A percentile compares a stretch with the other conserved stretches of the same genome.
These are phyloP conservation scores for Sphagnum tenellum DNA, from an alignment of 225 moss, liverwort and hornwort species.

Conservation along the genomic window DNA sequence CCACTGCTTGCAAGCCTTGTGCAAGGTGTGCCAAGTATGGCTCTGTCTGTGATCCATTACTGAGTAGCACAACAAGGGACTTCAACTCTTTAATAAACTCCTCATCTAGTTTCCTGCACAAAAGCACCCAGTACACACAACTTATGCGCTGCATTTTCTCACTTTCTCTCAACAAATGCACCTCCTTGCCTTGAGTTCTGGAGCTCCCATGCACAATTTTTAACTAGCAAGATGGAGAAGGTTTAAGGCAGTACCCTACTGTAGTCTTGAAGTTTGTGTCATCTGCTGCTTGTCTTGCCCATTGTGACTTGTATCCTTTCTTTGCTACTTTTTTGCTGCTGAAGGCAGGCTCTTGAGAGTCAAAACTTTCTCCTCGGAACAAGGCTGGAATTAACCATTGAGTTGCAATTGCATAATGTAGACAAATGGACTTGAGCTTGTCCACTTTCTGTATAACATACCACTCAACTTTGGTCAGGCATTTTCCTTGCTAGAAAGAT, in stretches of 20 bases:
- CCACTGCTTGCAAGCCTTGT: constrained; percentile 85
- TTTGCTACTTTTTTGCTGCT: constrained; percentile 23
- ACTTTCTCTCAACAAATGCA: neutral
- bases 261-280: constrained; percentile 78
- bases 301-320: constrained; percentile 34
- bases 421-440: constrained; percentile 76
- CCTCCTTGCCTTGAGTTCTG: too few relatives aligned
- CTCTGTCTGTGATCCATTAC: constrained; percentile 81
- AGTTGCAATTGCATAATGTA: constrained; percentile 86
- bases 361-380: constrained; percentile 40
- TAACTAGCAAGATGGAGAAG: neutral
- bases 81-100: constrained; percentile 90
- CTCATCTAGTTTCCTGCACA: constrained; percentile 72
- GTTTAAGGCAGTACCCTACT: constrained; percentile 44
- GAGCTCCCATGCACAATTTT: neutral
- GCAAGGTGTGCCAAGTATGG: constrained; percentile 97
- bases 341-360: constrained; percentile 29
- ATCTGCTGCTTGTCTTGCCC: constrained; percentile 75
- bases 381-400: constrained; percentile 95
- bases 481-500: too few relatives aligned
- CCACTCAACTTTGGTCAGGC: too few relatives aligned
- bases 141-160: neutral
- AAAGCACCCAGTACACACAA: neutral
- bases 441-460: constrained; percentile 64
- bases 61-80: constrained; percentile 73